Base-by-base conservation (phyloP, 2,329 filamentous ascomycete genomes). In the Raffaelea ambrosiae region DNA sequence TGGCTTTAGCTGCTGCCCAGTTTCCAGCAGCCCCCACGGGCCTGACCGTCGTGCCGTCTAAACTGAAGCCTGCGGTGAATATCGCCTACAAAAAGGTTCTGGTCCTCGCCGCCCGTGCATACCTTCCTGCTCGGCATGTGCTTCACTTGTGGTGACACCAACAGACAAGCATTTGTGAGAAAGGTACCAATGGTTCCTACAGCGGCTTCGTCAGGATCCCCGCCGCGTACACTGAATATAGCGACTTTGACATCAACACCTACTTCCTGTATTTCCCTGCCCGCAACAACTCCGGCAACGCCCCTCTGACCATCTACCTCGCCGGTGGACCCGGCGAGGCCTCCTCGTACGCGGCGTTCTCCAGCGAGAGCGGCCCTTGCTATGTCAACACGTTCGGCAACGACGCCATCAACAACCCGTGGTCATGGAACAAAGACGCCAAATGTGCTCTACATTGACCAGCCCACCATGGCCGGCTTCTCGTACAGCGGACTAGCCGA, bases 211-310 rank as follows among this genome's bases (percentile, higher is more conserved):
- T 82, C 14, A 71, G 76, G 59, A 66, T 82, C 4, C 74, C 76
- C 3, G 75, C 16, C 33, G 29, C 18, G 20, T 29, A 22, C 18
- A 16, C 40, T 20, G 46, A 38, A 3, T 4, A 43, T 3, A 40
- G 40, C 4, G 40, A 33, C 14, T 43, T 47, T 23, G 38, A 42
- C 39, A 77, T 79, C 57, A 81, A 80, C 57, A 77, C 75, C n/a
- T 83, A 81, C 61, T 84, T 83, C 62, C 80, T 78, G 76, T 83
- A 81, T 57, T 76, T 83, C 51, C 77, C 81, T 55, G 67, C 78
- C 14, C 68, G 76, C 40, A 46, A 47, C 43, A 43, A 49, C 35
- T 51, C 57, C 22, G 42, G 46, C 19, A 50, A 46, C 13, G 63
- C 63, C 0, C 65, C 65, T 2, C 54, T 66, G 3, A 60, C 59